Base-by-base conservation (phyloP, 495 filamentous ascomycete species). In the Penicillium simplicissimum region DNA sequence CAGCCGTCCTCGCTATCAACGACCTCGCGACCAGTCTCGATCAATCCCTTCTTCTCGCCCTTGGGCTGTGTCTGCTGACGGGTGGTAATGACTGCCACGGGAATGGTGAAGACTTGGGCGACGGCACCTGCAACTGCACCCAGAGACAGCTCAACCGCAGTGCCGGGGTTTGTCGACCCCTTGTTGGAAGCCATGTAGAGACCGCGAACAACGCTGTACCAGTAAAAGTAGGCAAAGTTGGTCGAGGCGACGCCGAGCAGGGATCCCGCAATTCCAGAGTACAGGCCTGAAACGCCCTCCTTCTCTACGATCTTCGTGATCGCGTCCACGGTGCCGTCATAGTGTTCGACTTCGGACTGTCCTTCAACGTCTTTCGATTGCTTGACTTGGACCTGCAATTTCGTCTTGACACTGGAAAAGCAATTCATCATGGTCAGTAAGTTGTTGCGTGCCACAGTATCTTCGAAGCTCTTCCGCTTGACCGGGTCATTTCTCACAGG, bases 191-290 rank as follows among this genome's bases (percentile, higher is more conserved):
- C 84, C 71, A 93, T 76, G 72, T 97, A 98, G 38, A 97, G 76
- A 13, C 84, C 85, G 45, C 95, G 88, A 14, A 97, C 92, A 17
- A 92, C 73, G 21, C 91, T 93, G 75, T 99, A 98, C 95, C 95
- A 99, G 81, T 98, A 99, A 71, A 99, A 99, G 77, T 99, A 99
- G 61, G 95, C 95, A 71, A 99, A 99, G 72, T 99, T 99, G 58
- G 93, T 98, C 14, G 93, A 97, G 8, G 92, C 94, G 14, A 98
- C 96, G 45, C 95, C 95, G 17, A 97, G 76, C 11, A 99, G 81
- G 8, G 92, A 85, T 17, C 96, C 93, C 51, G 83, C 76, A 69
- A 99, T 93, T 52, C 95, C 95, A 45, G 90, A 86, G 69, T 98
- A 99, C 23, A 99, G 84, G 3, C 96, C 95, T 15, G 74, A 62